Evolutionary conservation across 1,284 basidiomycete genomes (phyloP), one percentile per base, ranked within the genome.

Genomic region (Hemileia vastatrix): DNA sequence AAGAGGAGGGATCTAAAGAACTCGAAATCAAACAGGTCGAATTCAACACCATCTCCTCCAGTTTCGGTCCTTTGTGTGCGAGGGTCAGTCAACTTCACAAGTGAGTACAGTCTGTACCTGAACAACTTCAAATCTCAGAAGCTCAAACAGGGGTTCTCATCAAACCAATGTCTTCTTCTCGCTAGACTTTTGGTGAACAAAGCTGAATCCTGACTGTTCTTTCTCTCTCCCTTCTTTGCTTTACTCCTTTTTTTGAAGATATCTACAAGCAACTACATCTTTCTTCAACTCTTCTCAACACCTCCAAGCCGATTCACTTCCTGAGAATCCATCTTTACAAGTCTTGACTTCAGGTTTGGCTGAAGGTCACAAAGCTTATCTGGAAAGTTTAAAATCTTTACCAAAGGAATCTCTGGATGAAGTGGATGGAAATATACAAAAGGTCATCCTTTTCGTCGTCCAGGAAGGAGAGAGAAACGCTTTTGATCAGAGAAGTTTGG

Each of bases 21-120:
- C 68, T 83, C 6, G 78, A 80, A 24, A 78, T 97, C 64, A 95
- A 91, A 76, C 94, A 98, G 78, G 94, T 97, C 57, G 94, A 98
- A 76, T 95, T 97, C 78, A 98, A 97, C 76, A 96, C 94, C 5
- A 94, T 97, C 68, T 90, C 92, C 0, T 84, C 87, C 0, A 91
- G 89, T 0, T 96, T 97, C 73, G 94, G 92, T 0, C 76, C 85
- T 0, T 79, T 97, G 13, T 90, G 88, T 2, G 82, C 90, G 65
- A 82, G 81, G 43, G 82, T 84, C 5, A 82, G 86, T n/a, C 82
- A 83, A 27, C 76, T 97, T 72, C 94, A 97, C 76, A 80, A 83
- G 88, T 90, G 70, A 65, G 78, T 69, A n/a, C n/a, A 66, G 45
- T 47, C 45, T 19, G 18, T 47, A 18, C 21, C 45, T 19, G 45